Conservation (phyloP, 2,329 filamentous ascomycete species). For the Exophiala sp. region DNA sequence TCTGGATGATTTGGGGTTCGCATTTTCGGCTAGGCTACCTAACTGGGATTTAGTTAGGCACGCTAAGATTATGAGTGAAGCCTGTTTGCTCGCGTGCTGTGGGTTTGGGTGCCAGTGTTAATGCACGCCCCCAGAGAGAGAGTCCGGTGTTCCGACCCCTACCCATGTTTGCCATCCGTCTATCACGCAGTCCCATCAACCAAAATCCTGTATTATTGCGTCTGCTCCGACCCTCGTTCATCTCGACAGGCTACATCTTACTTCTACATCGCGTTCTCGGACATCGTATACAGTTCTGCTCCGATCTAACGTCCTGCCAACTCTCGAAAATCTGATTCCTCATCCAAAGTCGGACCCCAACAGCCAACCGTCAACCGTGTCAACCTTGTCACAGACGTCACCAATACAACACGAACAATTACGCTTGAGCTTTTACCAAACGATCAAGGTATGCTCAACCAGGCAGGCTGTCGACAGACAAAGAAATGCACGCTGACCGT, state of each 20-base stretch:
- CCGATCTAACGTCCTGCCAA: neutral
- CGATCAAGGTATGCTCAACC: neutral
- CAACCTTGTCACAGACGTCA: conserved; percentile 11
- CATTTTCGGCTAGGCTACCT: no score
- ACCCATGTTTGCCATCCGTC: no score
- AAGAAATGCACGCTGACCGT: neutral
- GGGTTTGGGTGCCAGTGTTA: no score
- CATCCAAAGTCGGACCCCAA: conserved; percentile 7
- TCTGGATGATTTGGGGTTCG: no score
- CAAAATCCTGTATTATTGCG: neutral
- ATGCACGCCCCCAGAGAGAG: no score
- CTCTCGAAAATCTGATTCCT: conserved; percentile 5
- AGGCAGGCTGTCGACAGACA: neutral
- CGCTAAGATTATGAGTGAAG: no score
- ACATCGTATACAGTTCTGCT: conserved; percentile 3
- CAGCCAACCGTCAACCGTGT: neutral
- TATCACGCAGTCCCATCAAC: no score
- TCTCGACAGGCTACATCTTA: conserved; percentile 4
- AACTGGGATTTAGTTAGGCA: no score
- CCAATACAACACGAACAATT: conserved; percentile 9
- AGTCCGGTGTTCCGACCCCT: no score
- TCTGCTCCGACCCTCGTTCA: conserved; percentile 5
- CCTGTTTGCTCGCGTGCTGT: no score
- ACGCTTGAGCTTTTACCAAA: conserved; percentile 2
- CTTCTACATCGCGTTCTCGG: neutral